Conservation (phyloP, 2,329 filamentous ascomycete species). For the Fusarium aywerte region DNA sequence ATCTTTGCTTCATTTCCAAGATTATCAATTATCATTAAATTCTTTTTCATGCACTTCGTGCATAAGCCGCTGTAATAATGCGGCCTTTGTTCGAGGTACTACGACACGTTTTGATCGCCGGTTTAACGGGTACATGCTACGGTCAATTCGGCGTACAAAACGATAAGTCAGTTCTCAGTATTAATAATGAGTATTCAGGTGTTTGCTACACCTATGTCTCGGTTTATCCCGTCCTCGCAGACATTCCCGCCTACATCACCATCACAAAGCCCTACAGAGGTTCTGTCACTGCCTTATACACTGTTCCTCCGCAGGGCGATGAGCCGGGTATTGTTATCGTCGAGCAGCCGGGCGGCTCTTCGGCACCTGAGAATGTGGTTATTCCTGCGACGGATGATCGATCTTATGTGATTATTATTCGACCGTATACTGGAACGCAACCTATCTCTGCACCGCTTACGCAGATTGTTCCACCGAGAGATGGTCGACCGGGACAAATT, state of each 20-base stretch:
- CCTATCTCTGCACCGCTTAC: conserved; percentile 34
- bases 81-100: conserved; percentile 20
- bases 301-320: conserved; percentile 33
- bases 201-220: conserved; percentile 46
- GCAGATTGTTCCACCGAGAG: conserved; percentile 21
- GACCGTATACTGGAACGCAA: conserved; percentile 29
- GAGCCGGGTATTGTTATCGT: conserved; percentile 38
- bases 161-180: conserved; percentile 37
- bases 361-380: conserved; percentile 23
- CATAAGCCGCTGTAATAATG: conserved; percentile 15
- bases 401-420: conserved; percentile 37
- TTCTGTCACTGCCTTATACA: conserved; percentile 33
- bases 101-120: conserved; percentile 16
- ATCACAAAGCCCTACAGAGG: conserved; percentile 38
- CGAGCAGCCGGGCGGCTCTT: conserved; percentile 28
- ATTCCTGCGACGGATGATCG: conserved; percentile 34
- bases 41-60: not conserved
- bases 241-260: conserved; percentile 36
- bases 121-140: conserved; percentile 3
- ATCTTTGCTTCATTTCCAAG: not conserved
- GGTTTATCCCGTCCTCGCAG: conserved; percentile 40
- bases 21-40: conserved; percentile 8
- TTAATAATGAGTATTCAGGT: conserved; percentile 38
- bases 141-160: conserved; percentile 35
- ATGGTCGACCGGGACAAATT: conserved; percentile 24